Percentiles rank a stretch among this genome's conserved stretches.
These are phyloP conservation scores for Penicillium olsonii DNA, from an alignment of 2,329 filamentous ascomycete species.

Conservation along the genomic window DNA sequence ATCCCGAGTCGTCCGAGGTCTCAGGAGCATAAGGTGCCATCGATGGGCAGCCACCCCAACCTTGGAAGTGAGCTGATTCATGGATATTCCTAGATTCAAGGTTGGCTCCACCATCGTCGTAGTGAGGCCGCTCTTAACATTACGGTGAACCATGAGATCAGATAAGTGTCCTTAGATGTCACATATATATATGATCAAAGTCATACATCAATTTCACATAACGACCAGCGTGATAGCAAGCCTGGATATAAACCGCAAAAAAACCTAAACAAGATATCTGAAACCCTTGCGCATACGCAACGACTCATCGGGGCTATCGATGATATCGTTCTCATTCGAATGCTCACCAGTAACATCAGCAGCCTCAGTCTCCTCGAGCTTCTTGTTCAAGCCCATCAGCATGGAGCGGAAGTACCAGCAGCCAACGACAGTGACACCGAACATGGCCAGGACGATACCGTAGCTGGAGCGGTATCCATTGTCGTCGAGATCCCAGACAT, in stretches of 20 bases:
- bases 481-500: slow-evolving; percentile 62
- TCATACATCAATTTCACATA: not conserved
- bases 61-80: too few relatives aligned
- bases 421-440: slow-evolving; percentile 56
- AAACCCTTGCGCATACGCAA: slow-evolving; percentile 31
- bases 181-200: too few relatives aligned
- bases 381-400: slow-evolving; percentile 38
- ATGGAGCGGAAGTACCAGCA: slow-evolving; percentile 51
- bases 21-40: too few relatives aligned
- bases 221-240: not conserved
- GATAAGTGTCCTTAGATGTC: too few relatives aligned
- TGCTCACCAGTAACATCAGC: slow-evolving; percentile 8
- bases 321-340: slow-evolving; percentile 10
- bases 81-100: too few relatives aligned
- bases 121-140: too few relatives aligned
- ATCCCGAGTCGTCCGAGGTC: too few relatives aligned
- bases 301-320: slow-evolving; percentile 22
- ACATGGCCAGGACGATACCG: slow-evolving; percentile 66
- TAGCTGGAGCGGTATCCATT: slow-evolving; percentile 66
- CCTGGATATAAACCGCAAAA: not conserved
- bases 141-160: too few relatives aligned
- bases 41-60: too few relatives aligned
- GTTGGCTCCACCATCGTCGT: too few relatives aligned
- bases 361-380: slow-evolving; percentile 21
- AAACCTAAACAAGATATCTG: slow-evolving; percentile 26